Conservation (phyloP, 169 alveolate species). For the Toxoplasma gondii region DNA sequence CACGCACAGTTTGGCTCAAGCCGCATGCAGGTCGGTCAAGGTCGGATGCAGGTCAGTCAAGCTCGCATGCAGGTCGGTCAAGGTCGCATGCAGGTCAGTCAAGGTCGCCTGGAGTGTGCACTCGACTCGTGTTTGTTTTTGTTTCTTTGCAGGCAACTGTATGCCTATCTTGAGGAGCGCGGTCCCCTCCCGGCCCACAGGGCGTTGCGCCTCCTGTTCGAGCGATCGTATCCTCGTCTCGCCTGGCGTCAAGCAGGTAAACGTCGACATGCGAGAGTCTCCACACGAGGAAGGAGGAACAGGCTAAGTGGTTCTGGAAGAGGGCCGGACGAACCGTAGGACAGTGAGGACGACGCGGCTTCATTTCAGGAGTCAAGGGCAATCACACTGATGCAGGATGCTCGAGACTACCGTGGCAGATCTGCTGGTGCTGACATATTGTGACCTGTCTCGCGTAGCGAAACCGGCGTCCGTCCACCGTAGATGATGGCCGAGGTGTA, state of each 20-base stretch:
- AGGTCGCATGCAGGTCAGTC: too few species aligned
- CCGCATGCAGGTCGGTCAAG: too few species aligned
- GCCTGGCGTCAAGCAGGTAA: slow-evolving; percentile 43
- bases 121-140: neutral
- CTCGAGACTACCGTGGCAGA: too few species aligned
- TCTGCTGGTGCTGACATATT: too few species aligned
- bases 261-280: neutral
- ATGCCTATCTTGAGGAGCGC: slow-evolving; percentile 10
- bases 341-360: neutral
- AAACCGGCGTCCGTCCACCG: too few species aligned
- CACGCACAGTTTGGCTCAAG: too few species aligned
- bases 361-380: too few species aligned
- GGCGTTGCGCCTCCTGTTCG: slow-evolving; percentile 28
- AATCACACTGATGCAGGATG: too few species aligned
- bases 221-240: slow-evolving; percentile 18
- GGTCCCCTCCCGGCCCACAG: slow-evolving; percentile 13
- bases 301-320: neutral
- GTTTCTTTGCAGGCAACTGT: neutral
- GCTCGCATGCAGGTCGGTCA: too few species aligned
- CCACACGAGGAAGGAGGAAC: neutral
- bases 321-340: neutral
- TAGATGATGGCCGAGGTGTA: too few species aligned
- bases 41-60: too few species aligned
- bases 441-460: too few species aligned
- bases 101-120: neutral